A percentile compares a stretch with the other conserved stretches of the same genome.
phyloP scores from a whole-genome alignment of 2,329 filamentous ascomycete genomes.

The Seiridium unicorne region DNA sequence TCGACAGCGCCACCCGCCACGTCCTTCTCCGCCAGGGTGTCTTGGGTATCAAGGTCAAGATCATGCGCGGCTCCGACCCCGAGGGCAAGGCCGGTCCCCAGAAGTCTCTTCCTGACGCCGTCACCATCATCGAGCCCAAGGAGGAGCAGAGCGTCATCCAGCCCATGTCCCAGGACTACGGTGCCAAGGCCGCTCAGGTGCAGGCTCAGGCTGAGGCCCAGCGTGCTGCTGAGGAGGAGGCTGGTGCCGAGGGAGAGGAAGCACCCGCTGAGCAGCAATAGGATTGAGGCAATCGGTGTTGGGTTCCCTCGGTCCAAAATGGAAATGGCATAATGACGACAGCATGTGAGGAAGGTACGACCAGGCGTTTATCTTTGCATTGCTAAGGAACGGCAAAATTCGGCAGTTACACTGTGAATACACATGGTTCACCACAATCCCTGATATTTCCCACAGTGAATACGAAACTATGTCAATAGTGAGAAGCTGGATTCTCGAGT shows the following conservation, averaged over 20 bases:
- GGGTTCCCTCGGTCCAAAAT: conserved; percentile 25
- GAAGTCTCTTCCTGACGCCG: conserved; percentile 96
- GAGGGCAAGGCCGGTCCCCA: conserved; percentile 98
- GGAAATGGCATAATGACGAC: conserved; percentile 8
- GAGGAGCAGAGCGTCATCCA: conserved; percentile 95
- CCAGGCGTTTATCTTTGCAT: conserved; percentile 10
- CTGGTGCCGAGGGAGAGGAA: conserved; percentile 46
- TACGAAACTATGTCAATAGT: not conserved
- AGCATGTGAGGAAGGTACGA: conserved; percentile 8
- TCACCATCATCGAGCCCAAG: conserved; percentile 99
- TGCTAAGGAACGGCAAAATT: conserved; percentile 8
- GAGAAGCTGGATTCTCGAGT: not conserved
- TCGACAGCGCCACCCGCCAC: conserved; percentile 97
- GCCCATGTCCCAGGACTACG: conserved; percentile 98
- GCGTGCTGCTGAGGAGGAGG: conserved; percentile 48
- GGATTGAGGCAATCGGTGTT: conserved; percentile 34
- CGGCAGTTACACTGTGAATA: conserved; percentile 2
- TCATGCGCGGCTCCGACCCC: conserved; percentile 99
- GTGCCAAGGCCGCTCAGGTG: conserved; percentile 74
- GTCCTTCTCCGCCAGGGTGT: conserved; percentile 99
- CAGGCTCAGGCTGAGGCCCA: conserved; percentile 65
- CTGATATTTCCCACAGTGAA: not conserved
- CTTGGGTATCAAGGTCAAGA: conserved; percentile 99
- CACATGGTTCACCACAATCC: not conserved
- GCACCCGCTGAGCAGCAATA: conserved; percentile 44